Base-by-base conservation (phyloP, 371 early-diverging fungal species). In the Batkoa obscura region DNA sequence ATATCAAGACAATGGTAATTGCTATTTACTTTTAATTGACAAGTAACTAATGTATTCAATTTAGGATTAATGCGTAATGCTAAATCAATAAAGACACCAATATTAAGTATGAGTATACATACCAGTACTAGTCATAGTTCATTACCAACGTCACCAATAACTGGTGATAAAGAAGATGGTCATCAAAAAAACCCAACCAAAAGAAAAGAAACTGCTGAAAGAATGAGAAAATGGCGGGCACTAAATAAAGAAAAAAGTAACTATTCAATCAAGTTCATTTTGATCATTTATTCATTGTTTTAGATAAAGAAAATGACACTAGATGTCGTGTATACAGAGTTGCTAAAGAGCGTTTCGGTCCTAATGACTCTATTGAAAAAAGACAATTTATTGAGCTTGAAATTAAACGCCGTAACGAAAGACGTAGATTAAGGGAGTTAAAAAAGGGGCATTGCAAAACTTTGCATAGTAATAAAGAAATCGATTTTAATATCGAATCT, bases 321-420 rank as follows among this genome's bases (percentile, higher is more conserved):
- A 66, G 82, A 23, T 81, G 80, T 51, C 77, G 82, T 45, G 82
- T 81, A 1, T 80, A 81, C 63, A 72, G 79, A 3, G 66, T 76
- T 43, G 82, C 82, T 1, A 66, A 76, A 8, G 75, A 76, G 58
- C 72, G 70, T 38, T 81, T 75, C 60, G 82, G 80, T 12, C 70
- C 72, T 9, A 66, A 66, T 9, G 74, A 77, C 42, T 71, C 76
- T 10, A 62, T 65, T 1, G 76, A 73, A 50, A 74, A 77, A 23
- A 73, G 76, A 51, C 68, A 70, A 0, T 81, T 77, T 71, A 74
- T 81, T 32, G 68, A 74, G 50, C 72, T 72, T 0, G 82, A 81
- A 63, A 81, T 80, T 12, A 61, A 31, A 23, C 51, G 51, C 36
- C 51, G 51, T 10, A 35, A 17, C 34, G 51, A 50, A 50, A 17